These are phyloP conservation scores for Candida methanosorbosa DNA, from an alignment of 805 yeast species.

Conservation along the genomic window DNA sequence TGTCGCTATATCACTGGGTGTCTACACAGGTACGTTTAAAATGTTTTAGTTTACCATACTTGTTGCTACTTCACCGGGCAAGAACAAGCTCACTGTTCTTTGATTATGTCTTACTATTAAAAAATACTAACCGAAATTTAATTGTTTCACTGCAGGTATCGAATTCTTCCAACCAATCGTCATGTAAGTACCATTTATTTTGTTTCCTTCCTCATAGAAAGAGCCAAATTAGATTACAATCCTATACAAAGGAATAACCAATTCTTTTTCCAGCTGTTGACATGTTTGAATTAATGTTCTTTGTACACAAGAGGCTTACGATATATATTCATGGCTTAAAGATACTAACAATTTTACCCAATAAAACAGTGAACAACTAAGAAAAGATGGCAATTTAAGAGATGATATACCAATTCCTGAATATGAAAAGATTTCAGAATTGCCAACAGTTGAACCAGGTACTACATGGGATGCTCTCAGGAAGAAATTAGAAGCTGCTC, in stretches of 20 bases:
- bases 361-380: conserved; percentile 42
- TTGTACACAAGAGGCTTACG: background rate
- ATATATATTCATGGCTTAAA: background rate
- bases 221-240: background rate
- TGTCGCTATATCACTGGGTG: conserved; percentile 27
- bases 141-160: conserved; percentile 28
- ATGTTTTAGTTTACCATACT: no score
- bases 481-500: conserved; percentile 9
- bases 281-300: background rate
- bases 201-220: background rate
- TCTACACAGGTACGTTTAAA: conserved; percentile 31
- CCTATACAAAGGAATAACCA: no score
- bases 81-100: no score
- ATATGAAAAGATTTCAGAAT: conserved; percentile 17
- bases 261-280: no score
- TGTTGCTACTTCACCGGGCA: no score
- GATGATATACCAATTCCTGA: conserved; percentile 50
- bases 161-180: conserved; percentile 70
- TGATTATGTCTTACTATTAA: no score
- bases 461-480: conserved; percentile 13
- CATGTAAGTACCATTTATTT: conserved; percentile 33
- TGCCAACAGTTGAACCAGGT: conserved; percentile 15
- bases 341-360: conserved; percentile 3
- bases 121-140: background rate
- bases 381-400: conserved; percentile 58